A percentile compares a stretch with the other conserved stretches of the same genome.
These are phyloP conservation scores for Wickerhamomyces sp. DNA, from an alignment of 1,139 yeast species.

Conservation along the genomic window DNA sequence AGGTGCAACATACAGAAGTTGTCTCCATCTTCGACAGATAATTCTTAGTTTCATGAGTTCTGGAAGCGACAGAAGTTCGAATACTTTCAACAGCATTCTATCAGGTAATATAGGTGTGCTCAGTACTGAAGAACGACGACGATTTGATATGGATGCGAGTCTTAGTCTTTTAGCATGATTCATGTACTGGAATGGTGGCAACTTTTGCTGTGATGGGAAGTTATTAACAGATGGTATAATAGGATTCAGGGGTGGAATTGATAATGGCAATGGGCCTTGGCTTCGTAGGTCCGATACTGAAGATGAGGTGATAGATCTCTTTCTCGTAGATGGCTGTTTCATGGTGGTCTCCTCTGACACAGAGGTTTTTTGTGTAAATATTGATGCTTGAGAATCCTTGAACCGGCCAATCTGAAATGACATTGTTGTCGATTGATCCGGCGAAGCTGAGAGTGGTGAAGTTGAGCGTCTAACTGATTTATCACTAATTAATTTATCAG, in stretches of 20 bases:
- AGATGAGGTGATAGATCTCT: conserved; percentile 10
- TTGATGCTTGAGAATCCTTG: neutral
- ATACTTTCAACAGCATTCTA: conserved; percentile 46
- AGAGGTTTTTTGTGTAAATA: neutral
- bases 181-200: conserved; percentile 40
- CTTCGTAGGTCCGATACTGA: conserved; percentile 6
- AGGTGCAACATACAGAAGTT: conserved; percentile 53
- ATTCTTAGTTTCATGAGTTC: conserved; percentile 52
- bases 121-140: conserved; percentile 55
- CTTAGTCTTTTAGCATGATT: conserved; percentile 50
- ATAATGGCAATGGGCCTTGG: conserved; percentile 15
- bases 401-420: neutral
- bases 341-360: conserved; percentile 3
- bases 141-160: conserved; percentile 36
- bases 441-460: neutral
- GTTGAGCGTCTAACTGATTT: neutral
- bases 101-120: conserved; percentile 59
- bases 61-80: conserved; percentile 49
- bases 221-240: conserved; percentile 31
- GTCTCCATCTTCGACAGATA: conserved; percentile 65
- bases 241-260: conserved; percentile 38
- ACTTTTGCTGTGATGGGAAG: conserved; percentile 25
- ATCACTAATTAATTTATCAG: neutral
- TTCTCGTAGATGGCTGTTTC: conserved; percentile 2
- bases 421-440: neutral